phyloP scores from a whole-genome alignment of 768 basidiomycete species.

The Termitomyces sp. region DNA sequence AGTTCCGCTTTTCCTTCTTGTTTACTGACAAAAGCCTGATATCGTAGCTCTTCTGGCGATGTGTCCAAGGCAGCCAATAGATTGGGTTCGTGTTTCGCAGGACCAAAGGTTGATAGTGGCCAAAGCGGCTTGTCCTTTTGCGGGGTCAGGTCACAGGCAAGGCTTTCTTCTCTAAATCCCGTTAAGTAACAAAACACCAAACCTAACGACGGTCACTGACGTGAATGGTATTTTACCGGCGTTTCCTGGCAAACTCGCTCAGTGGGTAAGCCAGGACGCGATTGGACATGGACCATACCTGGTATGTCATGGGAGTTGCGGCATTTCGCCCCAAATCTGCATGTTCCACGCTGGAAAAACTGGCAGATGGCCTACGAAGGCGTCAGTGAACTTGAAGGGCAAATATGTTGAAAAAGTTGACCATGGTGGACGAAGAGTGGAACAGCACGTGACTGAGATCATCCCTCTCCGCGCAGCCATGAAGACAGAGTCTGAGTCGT shows the following conservation, averaged over 20 bases:
- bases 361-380: slow-evolving; percentile 47
- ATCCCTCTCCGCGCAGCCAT: slow-evolving; percentile 11
- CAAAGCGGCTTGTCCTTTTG: slow-evolving; percentile 67
- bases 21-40: slow-evolving; percentile 54
- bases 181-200: not conserved
- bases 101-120: slow-evolving; percentile 75
- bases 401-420: not conserved
- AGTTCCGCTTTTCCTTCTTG: slow-evolving; percentile 50
- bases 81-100: slow-evolving; percentile 68
- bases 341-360: slow-evolving; percentile 58
- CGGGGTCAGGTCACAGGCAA: slow-evolving; percentile 58
- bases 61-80: slow-evolving; percentile 65
- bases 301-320: slow-evolving; percentile 43
- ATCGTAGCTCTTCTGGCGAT: slow-evolving; percentile 74
- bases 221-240: slow-evolving; percentile 28
- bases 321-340: slow-evolving; percentile 62
- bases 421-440: slow-evolving; percentile 9
- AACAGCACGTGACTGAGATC: not conserved
- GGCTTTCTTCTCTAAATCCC: slow-evolving; percentile 47
- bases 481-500: slow-evolving; percentile 37
- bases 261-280: no score
- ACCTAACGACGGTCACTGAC: not conserved
- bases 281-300: slow-evolving; percentile 12
- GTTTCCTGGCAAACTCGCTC: not conserved
- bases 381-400: not conserved